These are phyloP conservation scores for Syzygium grande DNA, from an alignment of 345 rosid species.

Conservation along the genomic window DNA sequence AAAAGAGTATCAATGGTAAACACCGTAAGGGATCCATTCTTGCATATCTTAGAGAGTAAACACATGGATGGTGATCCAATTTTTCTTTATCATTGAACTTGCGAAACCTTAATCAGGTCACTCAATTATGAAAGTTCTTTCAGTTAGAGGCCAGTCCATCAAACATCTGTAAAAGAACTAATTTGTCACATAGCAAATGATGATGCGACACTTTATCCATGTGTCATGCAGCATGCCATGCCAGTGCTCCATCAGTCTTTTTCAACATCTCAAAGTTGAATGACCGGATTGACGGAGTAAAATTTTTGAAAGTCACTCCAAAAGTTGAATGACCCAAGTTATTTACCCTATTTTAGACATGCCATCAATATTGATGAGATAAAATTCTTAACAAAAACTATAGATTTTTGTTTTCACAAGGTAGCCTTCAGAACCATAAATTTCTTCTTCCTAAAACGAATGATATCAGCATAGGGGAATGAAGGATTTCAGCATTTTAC, in stretches of 20 bases:
- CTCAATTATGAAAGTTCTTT: background rate
- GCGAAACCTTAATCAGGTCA: background rate
- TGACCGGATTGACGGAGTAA: background rate
- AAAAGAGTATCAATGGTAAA: background rate
- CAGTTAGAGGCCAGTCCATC: background rate
- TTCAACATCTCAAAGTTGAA: background rate
- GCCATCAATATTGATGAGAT: background rate
- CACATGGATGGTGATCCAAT: background rate
- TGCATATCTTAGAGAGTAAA: background rate
- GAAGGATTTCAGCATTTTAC: background rate
- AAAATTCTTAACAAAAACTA: background rate
- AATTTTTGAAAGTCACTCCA: background rate
- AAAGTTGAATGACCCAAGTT: background rate
- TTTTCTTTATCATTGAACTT: background rate
- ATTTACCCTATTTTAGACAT: background rate
- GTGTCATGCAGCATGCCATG: background rate
- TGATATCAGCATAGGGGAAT: background rate
- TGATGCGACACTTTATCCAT: background rate
- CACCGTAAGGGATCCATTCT: background rate
- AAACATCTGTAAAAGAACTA: background rate
- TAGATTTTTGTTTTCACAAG: background rate
- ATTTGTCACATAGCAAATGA: background rate
- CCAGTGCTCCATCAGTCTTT: background rate
- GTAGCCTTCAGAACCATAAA: background rate
- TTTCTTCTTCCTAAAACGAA: background rate